Base-by-base conservation (phyloP, 2,329 filamentous ascomycete genomes). In the Ophiostoma sp. region DNA sequence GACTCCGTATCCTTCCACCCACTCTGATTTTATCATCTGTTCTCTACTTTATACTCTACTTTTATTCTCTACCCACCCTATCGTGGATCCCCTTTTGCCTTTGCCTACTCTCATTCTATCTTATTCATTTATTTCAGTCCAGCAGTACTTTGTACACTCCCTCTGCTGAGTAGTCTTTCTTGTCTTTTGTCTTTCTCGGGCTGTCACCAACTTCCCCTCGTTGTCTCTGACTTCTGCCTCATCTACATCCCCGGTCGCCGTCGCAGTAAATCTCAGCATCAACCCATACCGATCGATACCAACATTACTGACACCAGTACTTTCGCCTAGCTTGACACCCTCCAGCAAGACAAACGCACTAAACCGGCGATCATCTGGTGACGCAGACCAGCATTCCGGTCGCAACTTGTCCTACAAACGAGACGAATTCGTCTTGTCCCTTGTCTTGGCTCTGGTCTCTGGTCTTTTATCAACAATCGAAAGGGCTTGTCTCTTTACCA, bases 301-400 rank as follows among this genome's bases (percentile, higher is more conserved):
- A 33, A 8, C 13, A 17, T 11, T 33, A 35, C 13, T 6, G 10
- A 35, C 31, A 4, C n/a, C 36, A 35, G 44, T 60, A 62, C 35
- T 33, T 68, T 52, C 31, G 36, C 54, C 23, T 65, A 41, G 36
- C 27, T 60, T 33, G 23, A 69, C 39, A 35, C 7, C 35, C 11
- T 7, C 62, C 15, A n/a, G n/a, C 64, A 69, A 69, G 64, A 35
- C 57, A 15, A 52, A 15, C 31, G 36, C 52, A 70, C 52, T 54
- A 39, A 70, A 54, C 65, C 57, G 67, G 67, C 67, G 35, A 70
- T 33, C 67, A 54, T n/a, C 44, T 65, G 15, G n/a, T 17, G 27
- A 62, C 57, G 57, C 23, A 62, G 57, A 70, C 65, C 65, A 54
- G n/a, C 69, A 70, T 67, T 70, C 66, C 66, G 52, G 36, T 35